phyloP scores from a whole-genome alignment of 192 early-diverging fungal species.

The Backusella tuberculispora region DNA sequence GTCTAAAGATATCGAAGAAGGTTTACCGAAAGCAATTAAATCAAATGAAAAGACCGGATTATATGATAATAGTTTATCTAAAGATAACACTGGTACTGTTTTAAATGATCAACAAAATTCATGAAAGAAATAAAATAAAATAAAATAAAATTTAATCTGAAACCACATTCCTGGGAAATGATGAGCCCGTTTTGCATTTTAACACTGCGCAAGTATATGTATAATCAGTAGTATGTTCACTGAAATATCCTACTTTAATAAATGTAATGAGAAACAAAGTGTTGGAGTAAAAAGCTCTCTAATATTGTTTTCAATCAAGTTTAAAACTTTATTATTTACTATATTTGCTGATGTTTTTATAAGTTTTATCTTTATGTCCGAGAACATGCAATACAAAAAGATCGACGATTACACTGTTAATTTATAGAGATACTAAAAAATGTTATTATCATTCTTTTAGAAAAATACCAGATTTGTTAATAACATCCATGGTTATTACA shows the following conservation, averaged over 20 bases:
- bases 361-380: neutral
- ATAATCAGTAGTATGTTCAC: neutral
- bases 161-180: neutral
- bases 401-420: neutral
- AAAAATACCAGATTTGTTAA: neutral
- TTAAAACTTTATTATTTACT: neutral
- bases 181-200: neutral
- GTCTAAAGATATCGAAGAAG: conserved; percentile 4
- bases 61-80: neutral
- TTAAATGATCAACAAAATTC: neutral
- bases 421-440: neutral
- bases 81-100: neutral
- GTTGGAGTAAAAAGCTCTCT: too few relatives aligned
- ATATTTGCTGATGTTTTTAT: neutral
- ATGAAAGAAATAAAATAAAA: too few relatives aligned
- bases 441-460: neutral
- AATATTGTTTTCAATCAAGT: neutral
- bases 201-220: neutral
- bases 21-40: neutral
- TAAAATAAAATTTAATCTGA: neutral
- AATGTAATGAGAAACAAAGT: too few relatives aligned
- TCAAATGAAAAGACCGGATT: neutral
- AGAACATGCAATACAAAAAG: neutral
- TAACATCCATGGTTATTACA: neutral
- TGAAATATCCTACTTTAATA: too few relatives aligned